Percentiles rank a stretch among this genome's conserved stretches.
These are phyloP conservation scores for Candida pseudoglaebosa DNA, from an alignment of 805 yeast species.

Conservation along the genomic window DNA sequence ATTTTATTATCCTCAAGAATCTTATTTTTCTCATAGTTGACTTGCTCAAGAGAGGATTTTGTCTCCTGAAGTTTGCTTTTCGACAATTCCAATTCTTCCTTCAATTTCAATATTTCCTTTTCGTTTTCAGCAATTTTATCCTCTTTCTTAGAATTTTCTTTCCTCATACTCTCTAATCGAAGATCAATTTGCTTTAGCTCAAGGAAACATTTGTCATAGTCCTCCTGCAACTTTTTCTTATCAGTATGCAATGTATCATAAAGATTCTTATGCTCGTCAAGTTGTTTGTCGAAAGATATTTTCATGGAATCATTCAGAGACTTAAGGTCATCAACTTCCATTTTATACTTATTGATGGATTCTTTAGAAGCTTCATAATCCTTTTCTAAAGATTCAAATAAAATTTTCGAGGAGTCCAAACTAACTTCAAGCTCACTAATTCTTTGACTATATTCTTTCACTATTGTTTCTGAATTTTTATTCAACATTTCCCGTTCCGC, in stretches of 20 bases:
- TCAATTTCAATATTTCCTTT: conserved; percentile 3
- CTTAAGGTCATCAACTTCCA: conserved; percentile 12
- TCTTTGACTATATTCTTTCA: conserved; percentile 47
- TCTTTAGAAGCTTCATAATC: conserved; percentile 6
- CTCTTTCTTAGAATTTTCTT: background rate
- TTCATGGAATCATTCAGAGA: conserved; percentile 2
- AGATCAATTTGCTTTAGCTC: background rate
- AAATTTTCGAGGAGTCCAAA: conserved; percentile 11
- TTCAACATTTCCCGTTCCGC: conserved; percentile 45
- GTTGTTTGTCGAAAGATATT: background rate
- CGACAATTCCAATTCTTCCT: conserved; percentile 4
- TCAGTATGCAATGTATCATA: background rate
- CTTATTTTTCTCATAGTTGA: background rate
- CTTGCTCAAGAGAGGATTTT: background rate
- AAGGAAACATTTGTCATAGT: background rate
- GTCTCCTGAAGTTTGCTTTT: background rate
- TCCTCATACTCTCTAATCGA: background rate
- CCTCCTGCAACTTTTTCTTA: background rate
- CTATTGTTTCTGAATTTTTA: conserved; percentile 47
- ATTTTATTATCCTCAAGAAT: background rate
- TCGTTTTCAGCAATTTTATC: conserved; percentile 1
- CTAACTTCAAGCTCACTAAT: conserved; percentile 40
- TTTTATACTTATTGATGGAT: conserved; percentile 3
- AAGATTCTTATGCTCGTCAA: background rate
- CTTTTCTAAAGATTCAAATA: conserved; percentile 7